These are phyloP conservation scores for Lathyrus sativus DNA, from an alignment of 306 rosid genomes.

Conservation along the genomic window DNA sequence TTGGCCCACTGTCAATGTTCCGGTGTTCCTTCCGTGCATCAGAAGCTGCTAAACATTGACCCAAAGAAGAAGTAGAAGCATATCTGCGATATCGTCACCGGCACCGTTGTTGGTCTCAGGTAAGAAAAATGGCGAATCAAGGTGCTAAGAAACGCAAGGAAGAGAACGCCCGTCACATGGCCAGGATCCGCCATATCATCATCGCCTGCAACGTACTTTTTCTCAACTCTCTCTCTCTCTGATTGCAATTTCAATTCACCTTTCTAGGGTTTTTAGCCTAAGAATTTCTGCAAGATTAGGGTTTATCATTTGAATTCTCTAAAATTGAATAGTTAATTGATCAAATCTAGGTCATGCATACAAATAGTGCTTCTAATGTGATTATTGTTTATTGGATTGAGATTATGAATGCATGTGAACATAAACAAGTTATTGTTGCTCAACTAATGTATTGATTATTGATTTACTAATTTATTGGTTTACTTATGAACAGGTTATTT, in stretches of 20 bases:
- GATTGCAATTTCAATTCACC: neutral
- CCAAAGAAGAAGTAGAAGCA: neutral
- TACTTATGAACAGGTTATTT: conserved; percentile 52
- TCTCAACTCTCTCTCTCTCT: neutral
- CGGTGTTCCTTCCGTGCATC: conserved; percentile 5
- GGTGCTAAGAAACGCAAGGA: conserved; percentile 98
- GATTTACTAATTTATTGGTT: conserved; percentile 24
- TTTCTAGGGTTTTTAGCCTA: neutral
- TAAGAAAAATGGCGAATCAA: conserved; percentile 75
- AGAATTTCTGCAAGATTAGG: no score
- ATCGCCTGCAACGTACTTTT: conserved; percentile 70
- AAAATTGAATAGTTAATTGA: neutral
- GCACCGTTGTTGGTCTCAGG: neutral
- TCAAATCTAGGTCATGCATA: neutral
- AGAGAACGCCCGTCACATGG: conserved; percentile 86
- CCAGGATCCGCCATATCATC: conserved; percentile 67
- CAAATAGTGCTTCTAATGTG: neutral
- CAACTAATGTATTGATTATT: neutral
- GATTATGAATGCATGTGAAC: conserved; percentile 4
- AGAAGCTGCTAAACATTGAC: neutral
- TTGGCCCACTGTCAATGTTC: conserved; percentile 4
- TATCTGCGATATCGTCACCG: neutral
- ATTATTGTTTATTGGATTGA: neutral
- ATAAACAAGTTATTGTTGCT: neutral
- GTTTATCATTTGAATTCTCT: neutral